Conservation (phyloP, 1,284 basidiomycete genomes). For the Neolentinus lepideus region DNA sequence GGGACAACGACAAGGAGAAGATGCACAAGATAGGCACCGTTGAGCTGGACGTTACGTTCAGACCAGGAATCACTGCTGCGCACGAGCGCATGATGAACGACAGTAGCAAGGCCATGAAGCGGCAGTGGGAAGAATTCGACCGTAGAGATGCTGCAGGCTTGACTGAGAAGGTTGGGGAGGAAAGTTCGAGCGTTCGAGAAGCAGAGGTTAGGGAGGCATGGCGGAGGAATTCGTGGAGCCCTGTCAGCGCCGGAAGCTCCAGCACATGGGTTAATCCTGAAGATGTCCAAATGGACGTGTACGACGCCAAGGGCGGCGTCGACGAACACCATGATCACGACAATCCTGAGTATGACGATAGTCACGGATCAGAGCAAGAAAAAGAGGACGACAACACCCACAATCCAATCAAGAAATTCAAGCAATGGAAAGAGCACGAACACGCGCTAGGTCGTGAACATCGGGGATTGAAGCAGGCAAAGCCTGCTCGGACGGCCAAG, state of each 20-base stretch:
- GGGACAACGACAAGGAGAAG: constrained; percentile 41
- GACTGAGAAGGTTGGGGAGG: constrained; percentile 25
- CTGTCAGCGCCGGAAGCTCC: not conserved
- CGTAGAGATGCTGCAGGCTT: constrained; percentile 30
- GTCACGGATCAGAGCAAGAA: constrained; percentile 24
- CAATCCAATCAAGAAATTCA: constrained; percentile 23
- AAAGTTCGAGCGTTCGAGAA: not conserved
- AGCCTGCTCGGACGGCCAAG: constrained; percentile 38
- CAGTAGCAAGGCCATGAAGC: constrained; percentile 19
- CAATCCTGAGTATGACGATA: constrained; percentile 21
- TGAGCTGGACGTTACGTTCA: constrained; percentile 17
- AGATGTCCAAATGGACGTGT: constrained; percentile 23
- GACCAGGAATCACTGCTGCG: constrained; percentile 28
- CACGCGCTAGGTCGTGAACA: constrained; percentile 38
- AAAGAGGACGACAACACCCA: constrained; percentile 25
- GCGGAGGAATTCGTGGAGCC: not conserved
- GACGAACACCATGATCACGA: constrained; percentile 18
- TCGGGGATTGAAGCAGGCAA: constrained; percentile 42
- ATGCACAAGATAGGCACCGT: constrained; percentile 29
- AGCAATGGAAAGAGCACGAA: constrained; percentile 31
- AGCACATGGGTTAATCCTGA: not conserved
- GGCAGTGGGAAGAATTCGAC: constrained; percentile 25
- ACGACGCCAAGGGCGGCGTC: constrained; percentile 21
- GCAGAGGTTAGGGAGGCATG: not conserved
- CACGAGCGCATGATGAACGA: constrained; percentile 20